Percentiles rank a stretch among this genome's conserved stretches.
These are phyloP conservation scores for Phyllosticta paracitricarpa DNA, from an alignment of 2,329 filamentous ascomycete genomes.

Conservation along the genomic window DNA sequence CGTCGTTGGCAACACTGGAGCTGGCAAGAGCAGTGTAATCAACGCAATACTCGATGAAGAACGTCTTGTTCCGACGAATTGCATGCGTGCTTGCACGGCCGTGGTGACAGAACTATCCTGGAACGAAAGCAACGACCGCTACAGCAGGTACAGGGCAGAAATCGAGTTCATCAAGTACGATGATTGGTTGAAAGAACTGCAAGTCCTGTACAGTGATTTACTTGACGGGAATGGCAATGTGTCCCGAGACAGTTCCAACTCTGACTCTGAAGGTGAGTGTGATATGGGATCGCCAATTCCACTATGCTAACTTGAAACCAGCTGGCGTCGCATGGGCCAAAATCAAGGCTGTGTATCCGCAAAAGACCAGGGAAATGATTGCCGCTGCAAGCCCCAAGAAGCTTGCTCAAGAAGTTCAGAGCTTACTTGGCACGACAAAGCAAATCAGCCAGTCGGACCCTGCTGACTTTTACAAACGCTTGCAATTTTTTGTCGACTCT, in stretches of 20 bases:
- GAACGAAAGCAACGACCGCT: constrained; percentile 36
- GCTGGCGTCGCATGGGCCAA: constrained; percentile 42
- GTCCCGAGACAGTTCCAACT: constrained; percentile 21
- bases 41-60: constrained; percentile 55
- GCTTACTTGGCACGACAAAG: constrained; percentile 40
- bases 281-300: background rate
- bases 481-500: constrained; percentile 47
- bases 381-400: constrained; percentile 24
- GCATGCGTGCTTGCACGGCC: constrained; percentile 53
- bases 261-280: background rate
- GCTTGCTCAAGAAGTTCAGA: background rate
- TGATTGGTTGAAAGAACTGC: constrained; percentile 46
- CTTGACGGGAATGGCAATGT: constrained; percentile 31
- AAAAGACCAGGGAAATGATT: constrained; percentile 32
- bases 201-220: constrained; percentile 40
- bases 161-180: constrained; percentile 46
- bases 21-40: constrained; percentile 53
- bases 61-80: constrained; percentile 45
- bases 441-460: constrained; percentile 30
- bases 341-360: constrained; percentile 40
- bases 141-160: constrained; percentile 41
- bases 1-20: constrained; percentile 52
- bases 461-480: constrained; percentile 33
- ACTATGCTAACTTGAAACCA: background rate
- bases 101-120: constrained; percentile 51